phyloP scores from a whole-genome alignment of 1,284 basidiomycete genomes.

The Melampsora abietis-canadensis region DNA sequence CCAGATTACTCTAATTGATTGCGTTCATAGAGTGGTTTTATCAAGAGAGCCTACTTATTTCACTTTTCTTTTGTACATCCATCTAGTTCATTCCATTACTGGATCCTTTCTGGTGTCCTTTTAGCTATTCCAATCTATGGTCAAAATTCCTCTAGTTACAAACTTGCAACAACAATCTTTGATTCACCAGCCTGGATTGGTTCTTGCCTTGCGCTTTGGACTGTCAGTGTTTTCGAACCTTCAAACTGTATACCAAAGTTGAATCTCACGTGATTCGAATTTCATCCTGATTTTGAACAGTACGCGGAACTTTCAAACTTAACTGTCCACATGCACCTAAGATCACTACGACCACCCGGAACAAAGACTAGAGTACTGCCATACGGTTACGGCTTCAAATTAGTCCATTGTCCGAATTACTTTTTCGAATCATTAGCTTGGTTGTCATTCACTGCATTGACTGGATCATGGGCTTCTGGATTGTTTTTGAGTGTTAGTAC shows the following conservation, averaged over 20 bases:
- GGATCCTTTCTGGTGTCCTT: conserved; percentile 73
- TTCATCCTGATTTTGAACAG: conserved; percentile 56
- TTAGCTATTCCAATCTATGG: conserved; percentile 77
- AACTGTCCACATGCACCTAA: conserved; percentile 74
- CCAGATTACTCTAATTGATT: conserved; percentile 11
- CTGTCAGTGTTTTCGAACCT: conserved; percentile 60
- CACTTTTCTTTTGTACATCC: background rate
- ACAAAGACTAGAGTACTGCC: conserved; percentile 79
- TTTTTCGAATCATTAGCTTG: conserved; percentile 84
- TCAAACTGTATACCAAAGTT: background rate
- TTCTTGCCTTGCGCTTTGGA: conserved; percentile 67
- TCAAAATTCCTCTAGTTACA: conserved; percentile 62
- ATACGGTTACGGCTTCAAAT: conserved; percentile 70
- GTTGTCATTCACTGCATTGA: conserved; percentile 71
- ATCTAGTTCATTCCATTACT: conserved; percentile 78
- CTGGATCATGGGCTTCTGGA: conserved; percentile 61
- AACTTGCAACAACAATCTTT: conserved; percentile 67
- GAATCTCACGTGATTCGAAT: background rate
- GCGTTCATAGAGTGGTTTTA: background rate
- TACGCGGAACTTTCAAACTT: conserved; percentile 84
- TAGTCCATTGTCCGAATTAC: conserved; percentile 89
- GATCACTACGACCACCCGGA: conserved; percentile 75
- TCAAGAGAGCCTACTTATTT: background rate
- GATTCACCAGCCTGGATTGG: conserved; percentile 68
- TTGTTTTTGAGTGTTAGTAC: conserved; percentile 69